A percentile compares a stretch with the other conserved stretches of the same genome.
These are phyloP conservation scores for Euptelea pleiosperma DNA, from an alignment of 164 flowering plant genomes.

Conservation along the genomic window DNA sequence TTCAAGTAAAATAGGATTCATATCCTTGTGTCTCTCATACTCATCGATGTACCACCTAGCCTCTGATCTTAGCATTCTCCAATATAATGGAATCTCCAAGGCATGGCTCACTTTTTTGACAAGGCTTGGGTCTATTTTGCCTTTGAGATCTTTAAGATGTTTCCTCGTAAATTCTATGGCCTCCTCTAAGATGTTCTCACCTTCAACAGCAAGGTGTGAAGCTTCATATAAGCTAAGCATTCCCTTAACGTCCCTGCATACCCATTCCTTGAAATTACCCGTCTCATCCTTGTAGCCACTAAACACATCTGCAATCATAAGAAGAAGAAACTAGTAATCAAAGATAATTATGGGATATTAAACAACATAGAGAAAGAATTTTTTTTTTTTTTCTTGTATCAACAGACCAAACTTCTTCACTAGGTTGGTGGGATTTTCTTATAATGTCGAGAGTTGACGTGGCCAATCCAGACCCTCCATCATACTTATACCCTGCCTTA, in stretches of 20 bases:
- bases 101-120: constrained; percentile 21
- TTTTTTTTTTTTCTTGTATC: background rate
- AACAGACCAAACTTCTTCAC: background rate
- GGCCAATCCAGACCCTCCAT: background rate
- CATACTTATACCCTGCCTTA: too few species aligned
- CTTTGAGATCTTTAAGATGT: constrained; percentile 17
- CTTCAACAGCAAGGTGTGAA: constrained; percentile 28
- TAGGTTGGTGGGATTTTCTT: background rate
- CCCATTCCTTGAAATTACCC: constrained; percentile 17
- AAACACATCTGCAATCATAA: constrained; percentile 28
- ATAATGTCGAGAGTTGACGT: background rate
- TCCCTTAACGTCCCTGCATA: constrained; percentile 18
- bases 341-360: background rate
- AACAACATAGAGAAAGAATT: background rate
- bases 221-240: constrained; percentile 42
- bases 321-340: background rate
- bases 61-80: constrained; percentile 35
- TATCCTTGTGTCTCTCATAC: constrained; percentile 9
- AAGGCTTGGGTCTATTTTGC: constrained; percentile 11
- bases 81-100: constrained; percentile 32
- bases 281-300: constrained; percentile 23
- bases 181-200: constrained; percentile 27
- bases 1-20: constrained; percentile 21
- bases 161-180: constrained; percentile 22
- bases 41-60: constrained; percentile 29